phyloP scores from a whole-genome alignment of 345 rosid genomes.

The Aquilaria sinensis region DNA sequence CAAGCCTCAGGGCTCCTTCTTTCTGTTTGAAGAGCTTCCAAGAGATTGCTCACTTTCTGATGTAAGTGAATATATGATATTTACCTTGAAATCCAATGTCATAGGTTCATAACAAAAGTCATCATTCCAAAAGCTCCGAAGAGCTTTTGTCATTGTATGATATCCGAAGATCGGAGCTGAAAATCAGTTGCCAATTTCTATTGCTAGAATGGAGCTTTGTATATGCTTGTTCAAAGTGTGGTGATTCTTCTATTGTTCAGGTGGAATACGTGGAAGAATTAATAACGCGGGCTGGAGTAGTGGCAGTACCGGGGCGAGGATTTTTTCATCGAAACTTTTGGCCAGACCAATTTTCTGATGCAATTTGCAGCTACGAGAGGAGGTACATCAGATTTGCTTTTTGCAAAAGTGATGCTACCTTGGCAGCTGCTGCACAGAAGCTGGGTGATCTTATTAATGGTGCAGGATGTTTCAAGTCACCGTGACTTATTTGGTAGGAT shows the following conservation, averaged over 20 bases:
- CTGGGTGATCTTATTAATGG: slow-evolving; percentile 22
- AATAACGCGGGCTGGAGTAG: slow-evolving; percentile 45
- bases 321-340: slow-evolving; percentile 28
- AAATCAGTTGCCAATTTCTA: background rate
- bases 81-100: background rate
- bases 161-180: background rate
- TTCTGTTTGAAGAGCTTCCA: slow-evolving; percentile 48
- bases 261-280: slow-evolving; percentile 40
- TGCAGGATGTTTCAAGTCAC: slow-evolving; percentile 3
- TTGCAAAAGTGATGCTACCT: slow-evolving; percentile 44
- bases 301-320: slow-evolving; percentile 53
- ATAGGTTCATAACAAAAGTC: background rate
- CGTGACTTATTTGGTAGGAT: background rate
- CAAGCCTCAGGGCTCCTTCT: slow-evolving; percentile 51
- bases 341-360: slow-evolving; percentile 7
- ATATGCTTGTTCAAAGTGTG: background rate
- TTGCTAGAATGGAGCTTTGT: slow-evolving; percentile 3
- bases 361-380: slow-evolving; percentile 13
- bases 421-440: slow-evolving; percentile 39
- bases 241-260: slow-evolving; percentile 15
- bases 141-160: background rate
- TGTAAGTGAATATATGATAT: slow-evolving; percentile 15
- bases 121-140: background rate
- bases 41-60: slow-evolving; percentile 40
- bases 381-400: slow-evolving; percentile 51